Base-by-base conservation (phyloP, 345 rosid genomes). In the Sonneratia caseolaris region DNA sequence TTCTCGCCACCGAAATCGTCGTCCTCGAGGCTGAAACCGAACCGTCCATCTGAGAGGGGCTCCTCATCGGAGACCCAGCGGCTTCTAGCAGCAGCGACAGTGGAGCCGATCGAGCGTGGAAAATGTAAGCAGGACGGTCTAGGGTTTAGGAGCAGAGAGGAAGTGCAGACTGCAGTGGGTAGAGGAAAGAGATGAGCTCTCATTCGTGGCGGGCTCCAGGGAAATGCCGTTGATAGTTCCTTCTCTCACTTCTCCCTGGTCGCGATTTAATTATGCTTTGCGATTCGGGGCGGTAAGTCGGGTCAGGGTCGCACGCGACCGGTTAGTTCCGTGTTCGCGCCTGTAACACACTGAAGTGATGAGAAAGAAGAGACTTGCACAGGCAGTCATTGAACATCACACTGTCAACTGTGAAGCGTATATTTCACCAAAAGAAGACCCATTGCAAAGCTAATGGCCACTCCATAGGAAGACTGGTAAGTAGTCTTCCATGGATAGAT, bases 1-100 rank as follows among this genome's bases (percentile, higher is more conserved):
- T 84, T 80, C 72, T 70, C 64, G n/a, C 80, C 67, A 19, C 72
- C 70, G 56, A 42, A 15, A 1, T 45, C 55, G 8, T 67, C 70
- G 56, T 68, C 70, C 38, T 62, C 66, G 38, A 0, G 66, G 12
- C 32, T 37, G 66, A 27, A 62, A 7, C 19, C 37, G 13, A 57
- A 57, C 64, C 35, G 64, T 10, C 64, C 64, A 57, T 57, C n/a
- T 2, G 64, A 57, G 64, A 22, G 0, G 64, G 64, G 64, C 64
- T 57, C 64, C 64, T 57, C 64, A 21, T 35, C 37, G 38, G 37
- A 32, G 38, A 3, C 19, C 66, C 66, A 62, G 66, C 37, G 66
- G 38, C 66, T 62, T 35, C 38, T 35, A 11, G 66, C 66, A 32
- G 66, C 66, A 32, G 38, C 66, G 19, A 27, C 37, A 13, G 37